A percentile compares a stretch with the other conserved stretches of the same genome.
Evolutionary conservation across 306 rosid genomes (phyloP).

Genomic region (Fragaria vesca): DNA sequence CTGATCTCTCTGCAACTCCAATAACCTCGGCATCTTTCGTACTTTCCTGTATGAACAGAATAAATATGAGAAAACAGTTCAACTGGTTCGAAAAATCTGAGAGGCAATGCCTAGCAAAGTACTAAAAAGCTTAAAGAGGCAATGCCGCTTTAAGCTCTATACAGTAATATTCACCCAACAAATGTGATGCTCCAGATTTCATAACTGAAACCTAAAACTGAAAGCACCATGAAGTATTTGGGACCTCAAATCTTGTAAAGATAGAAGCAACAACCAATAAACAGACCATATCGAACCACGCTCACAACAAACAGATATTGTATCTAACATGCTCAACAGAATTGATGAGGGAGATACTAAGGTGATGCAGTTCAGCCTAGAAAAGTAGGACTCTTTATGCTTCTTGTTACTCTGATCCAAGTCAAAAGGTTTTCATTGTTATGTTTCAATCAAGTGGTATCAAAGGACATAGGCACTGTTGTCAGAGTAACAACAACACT

Average conservation of each 20-base stretch:
- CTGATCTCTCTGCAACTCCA: conserved; percentile 62
- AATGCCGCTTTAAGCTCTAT: conserved; percentile 8
- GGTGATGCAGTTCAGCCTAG: not conserved
- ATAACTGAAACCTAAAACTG: not conserved
- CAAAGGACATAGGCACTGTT: not conserved
- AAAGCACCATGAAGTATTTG: not conserved
- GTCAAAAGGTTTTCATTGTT: not conserved
- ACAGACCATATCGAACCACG: not conserved
- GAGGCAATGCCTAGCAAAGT: not conserved
- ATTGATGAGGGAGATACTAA: not conserved
- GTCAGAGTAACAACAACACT: not conserved
- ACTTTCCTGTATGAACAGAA: conserved; percentile 59
- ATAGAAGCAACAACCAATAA: not conserved
- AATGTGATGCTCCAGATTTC: not conserved
- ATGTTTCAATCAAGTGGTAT: not conserved
- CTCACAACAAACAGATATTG: not conserved
- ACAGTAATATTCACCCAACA: not conserved
- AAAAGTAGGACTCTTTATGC: not conserved
- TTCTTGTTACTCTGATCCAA: not conserved
- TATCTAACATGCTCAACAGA: not conserved
- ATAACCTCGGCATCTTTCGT: conserved; percentile 75
- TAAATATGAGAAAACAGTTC: not conserved
- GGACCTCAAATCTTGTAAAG: not conserved
- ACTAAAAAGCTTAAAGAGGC: too few species aligned
- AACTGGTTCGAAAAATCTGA: not conserved